Conservation (phyloP, 352 stramenopile species). For the Phytophthora aleatoria region DNA sequence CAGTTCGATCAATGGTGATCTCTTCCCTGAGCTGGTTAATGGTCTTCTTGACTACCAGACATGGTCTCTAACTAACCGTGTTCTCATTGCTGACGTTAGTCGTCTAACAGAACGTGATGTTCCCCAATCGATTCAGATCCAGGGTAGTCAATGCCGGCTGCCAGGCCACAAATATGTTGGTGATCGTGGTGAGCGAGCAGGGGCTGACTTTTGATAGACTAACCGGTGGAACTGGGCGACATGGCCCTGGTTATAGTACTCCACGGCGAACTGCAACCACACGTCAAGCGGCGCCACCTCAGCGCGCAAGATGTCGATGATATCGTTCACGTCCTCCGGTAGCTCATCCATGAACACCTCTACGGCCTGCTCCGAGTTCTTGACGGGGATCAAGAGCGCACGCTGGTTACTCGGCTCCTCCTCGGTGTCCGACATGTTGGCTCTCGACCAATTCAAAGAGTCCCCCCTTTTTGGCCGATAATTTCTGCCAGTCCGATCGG, state of each 20-base stretch:
- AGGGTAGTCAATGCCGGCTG: too few relatives aligned
- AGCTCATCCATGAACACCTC: slow-evolving; percentile 92
- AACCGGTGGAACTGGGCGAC: slow-evolving; percentile 85
- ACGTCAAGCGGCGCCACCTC: slow-evolving; percentile 91
- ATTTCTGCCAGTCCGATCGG: neutral
- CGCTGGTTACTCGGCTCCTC: slow-evolving; percentile 50
- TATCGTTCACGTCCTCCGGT: slow-evolving; percentile 90
- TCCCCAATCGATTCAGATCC: too few relatives aligned
- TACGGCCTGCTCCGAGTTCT: slow-evolving; percentile 90
- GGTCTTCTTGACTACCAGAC: too few relatives aligned
- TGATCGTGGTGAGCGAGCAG: too few relatives aligned
- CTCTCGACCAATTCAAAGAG: slow-evolving; percentile 27
- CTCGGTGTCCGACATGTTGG: slow-evolving; percentile 40
- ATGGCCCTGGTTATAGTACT: slow-evolving; percentile 89
- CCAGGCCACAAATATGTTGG: too few relatives aligned
- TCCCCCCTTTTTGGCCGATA: slow-evolving; percentile 1
- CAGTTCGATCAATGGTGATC: too few relatives aligned
- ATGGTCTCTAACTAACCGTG: too few relatives aligned
- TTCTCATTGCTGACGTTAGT: too few relatives aligned
- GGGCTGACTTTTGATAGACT: too few relatives aligned
- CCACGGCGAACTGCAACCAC: slow-evolving; percentile 91
- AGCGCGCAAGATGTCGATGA: slow-evolving; percentile 91
- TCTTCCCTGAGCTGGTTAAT: too few relatives aligned
- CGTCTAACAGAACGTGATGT: too few relatives aligned
- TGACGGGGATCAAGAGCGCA: slow-evolving; percentile 90